Evolutionary conservation across 2,329 filamentous ascomycete genomes (phyloP).

Genomic region (Diaporthe sp.): DNA sequence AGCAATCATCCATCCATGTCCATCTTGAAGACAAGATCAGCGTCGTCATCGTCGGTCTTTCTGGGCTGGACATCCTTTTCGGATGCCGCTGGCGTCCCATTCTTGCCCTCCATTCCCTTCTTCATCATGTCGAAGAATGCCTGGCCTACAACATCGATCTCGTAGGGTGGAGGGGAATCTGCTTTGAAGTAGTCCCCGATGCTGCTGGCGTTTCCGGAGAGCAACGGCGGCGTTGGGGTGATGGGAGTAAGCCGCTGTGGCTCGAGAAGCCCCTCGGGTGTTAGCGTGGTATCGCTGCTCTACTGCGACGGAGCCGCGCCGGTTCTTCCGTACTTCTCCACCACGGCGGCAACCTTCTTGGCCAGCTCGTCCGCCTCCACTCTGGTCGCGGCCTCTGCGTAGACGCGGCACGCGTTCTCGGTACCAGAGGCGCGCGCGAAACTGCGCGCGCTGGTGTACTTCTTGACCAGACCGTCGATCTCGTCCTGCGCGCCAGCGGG

Average conservation of each 20-base stretch:
- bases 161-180: background rate
- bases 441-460: conserved; percentile 89
- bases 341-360: conserved; percentile 82
- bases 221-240: background rate
- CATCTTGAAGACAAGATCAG: conserved; percentile 35
- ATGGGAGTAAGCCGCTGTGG: conserved; percentile 14
- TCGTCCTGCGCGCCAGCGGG: conserved; percentile 84
- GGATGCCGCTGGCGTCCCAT: background rate
- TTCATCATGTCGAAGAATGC: background rate
- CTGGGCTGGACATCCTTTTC: background rate
- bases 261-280: conserved; percentile 13
- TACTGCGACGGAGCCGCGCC: conserved; percentile 34
- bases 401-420: conserved; percentile 95
- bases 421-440: conserved; percentile 96
- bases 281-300: conserved; percentile 34
- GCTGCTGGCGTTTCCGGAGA: background rate
- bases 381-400: conserved; percentile 91
- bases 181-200: background rate
- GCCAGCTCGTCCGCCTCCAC: conserved; percentile 93
- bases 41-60: conserved; percentile 13
- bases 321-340: conserved; percentile 69
- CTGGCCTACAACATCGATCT: background rate
- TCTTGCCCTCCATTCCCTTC: background rate
- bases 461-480: conserved; percentile 89
- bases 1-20: conserved; percentile 20